Base-by-base conservation (phyloP, 2,329 filamentous ascomycete species). In the Alternaria novae-zelandiae region DNA sequence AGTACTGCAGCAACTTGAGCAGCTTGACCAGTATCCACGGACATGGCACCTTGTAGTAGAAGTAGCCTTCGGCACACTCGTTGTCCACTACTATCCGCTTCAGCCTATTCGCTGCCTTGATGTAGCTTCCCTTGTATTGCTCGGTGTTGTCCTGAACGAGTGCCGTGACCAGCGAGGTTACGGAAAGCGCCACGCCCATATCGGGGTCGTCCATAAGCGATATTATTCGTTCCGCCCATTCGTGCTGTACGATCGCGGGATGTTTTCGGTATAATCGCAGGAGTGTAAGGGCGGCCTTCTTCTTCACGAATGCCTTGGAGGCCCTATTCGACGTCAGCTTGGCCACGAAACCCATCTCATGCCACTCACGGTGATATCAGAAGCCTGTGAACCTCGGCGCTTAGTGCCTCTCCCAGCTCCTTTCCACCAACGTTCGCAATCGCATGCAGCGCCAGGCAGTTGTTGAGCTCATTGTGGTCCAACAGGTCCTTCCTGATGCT, bases 11-110 rank as follows among this genome's bases (percentile, higher is more conserved):
- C 64, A 99, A 82, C 66, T 94, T 89, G 69, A 99, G 82, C 17
- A 99, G 86, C 83, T 99, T 99, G 75, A 98, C 92, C 81, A 98
- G 94, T 61, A 99, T 90, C 96, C 96, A 99, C 3, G 96, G 96
- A 77, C 96, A 99, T 1, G 96, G 96, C n/a, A 99, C 96, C 76
- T 97, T 97, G 85, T 99, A 99, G 83, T 99, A 99, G 25, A 97
- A 88, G 78, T 99, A 99, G 78, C 98, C 96, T 59, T 89, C 87
- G 0, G 93, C 88, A 74, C 93, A 96, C 72, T 99, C 95, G 67
- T 91, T 91, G 71, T 98, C 95, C 25, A 98, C 90, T 15, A 97
- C 86, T 70, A 98, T 92, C 69, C 92, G 90, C 83, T 97, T 97
- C 73, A 99, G 81, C 60, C 94, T 87, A 65, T 93, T 91, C 1